Percentiles rank a stretch among this genome's conserved stretches.
phyloP scores from a whole-genome alignment of 805 yeast species.

The Ogataea dorogensis region DNA sequence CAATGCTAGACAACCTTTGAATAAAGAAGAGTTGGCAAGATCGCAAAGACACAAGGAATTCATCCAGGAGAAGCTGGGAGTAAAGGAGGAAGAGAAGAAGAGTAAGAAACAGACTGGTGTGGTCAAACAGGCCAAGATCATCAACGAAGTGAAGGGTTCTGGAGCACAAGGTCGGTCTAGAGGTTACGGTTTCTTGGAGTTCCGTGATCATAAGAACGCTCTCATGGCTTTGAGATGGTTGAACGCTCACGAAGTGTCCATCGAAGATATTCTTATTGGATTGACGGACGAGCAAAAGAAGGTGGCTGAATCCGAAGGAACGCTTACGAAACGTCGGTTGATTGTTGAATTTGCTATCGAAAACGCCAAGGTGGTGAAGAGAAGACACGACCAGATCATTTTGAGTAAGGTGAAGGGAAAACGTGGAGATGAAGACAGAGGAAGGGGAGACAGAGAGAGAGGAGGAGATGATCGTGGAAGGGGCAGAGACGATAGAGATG shows the following conservation, averaged over 20 bases:
- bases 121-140: conserved; percentile 89
- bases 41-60: conserved; percentile 63
- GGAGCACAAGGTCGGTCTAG: conserved; percentile 88
- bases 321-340: conserved; percentile 61
- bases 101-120: conserved; percentile 81
- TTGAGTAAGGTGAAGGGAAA: conserved; percentile 35
- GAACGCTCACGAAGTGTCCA: conserved; percentile 84
- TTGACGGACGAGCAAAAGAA: conserved; percentile 65
- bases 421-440: conserved; percentile 29
- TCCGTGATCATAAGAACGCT: conserved; percentile 87
- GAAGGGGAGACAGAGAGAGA: conserved; percentile 10
- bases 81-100: conserved; percentile 45
- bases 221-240: conserved; percentile 96
- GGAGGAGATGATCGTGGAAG: conserved; percentile 4
- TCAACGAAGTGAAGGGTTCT: conserved; percentile 87
- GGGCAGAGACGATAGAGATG: conserved; percentile 1
- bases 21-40: conserved; percentile 83
- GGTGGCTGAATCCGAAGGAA: conserved; percentile 49
- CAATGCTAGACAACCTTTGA: conserved; percentile 73
- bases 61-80: conserved; percentile 34
- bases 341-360: conserved; percentile 96
- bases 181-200: conserved; percentile 96
- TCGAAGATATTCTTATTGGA: conserved; percentile 70
- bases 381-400: conserved; percentile 71
- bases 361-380: conserved; percentile 88